Conservation (phyloP, 306 rosid genomes). For the Medicago lupulina region DNA sequence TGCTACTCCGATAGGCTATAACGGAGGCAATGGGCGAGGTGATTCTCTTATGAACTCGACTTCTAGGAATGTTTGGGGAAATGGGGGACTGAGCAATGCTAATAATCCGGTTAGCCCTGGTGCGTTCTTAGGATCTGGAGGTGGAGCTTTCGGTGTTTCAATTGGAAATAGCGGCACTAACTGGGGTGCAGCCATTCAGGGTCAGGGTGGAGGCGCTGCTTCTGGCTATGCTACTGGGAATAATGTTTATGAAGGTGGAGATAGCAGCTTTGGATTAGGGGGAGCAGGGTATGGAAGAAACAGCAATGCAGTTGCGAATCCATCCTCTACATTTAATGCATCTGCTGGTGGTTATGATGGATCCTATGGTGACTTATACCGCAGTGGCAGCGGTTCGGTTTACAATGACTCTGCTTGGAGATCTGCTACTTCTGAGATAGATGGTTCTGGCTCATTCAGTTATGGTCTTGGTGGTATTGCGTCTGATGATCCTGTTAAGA, state of each 20-base stretch:
- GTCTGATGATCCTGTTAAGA: constrained; percentile 69
- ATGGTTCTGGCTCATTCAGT: constrained; percentile 77
- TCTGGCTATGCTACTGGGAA: constrained; percentile 63
- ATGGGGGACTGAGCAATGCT: constrained; percentile 63
- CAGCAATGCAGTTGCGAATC: constrained; percentile 53
- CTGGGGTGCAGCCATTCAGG: constrained; percentile 65
- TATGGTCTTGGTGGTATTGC: constrained; percentile 76
- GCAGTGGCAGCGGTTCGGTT: constrained; percentile 63
- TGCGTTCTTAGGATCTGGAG: constrained; percentile 70
- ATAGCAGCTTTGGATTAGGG: constrained; percentile 68
- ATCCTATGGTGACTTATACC: constrained; percentile 74
- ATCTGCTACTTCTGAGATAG: constrained; percentile 78
- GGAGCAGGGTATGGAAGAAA: constrained; percentile 82
- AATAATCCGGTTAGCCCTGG: constrained; percentile 56
- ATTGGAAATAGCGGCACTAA: constrained; percentile 65
- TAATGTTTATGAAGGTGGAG: constrained; percentile 75
- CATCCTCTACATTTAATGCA: constrained; percentile 61
- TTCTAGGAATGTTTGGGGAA: constrained; percentile 88
- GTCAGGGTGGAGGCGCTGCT: constrained; percentile 72
- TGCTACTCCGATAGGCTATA: constrained; percentile 84
- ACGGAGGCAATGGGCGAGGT: constrained; percentile 68
- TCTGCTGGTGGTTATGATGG: constrained; percentile 76
- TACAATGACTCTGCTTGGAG: constrained; percentile 85
- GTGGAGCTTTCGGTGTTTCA: constrained; percentile 72
- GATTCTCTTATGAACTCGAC: constrained; percentile 73